Conservation (phyloP, 306 rosid species). For the Vigna unguiculata region DNA sequence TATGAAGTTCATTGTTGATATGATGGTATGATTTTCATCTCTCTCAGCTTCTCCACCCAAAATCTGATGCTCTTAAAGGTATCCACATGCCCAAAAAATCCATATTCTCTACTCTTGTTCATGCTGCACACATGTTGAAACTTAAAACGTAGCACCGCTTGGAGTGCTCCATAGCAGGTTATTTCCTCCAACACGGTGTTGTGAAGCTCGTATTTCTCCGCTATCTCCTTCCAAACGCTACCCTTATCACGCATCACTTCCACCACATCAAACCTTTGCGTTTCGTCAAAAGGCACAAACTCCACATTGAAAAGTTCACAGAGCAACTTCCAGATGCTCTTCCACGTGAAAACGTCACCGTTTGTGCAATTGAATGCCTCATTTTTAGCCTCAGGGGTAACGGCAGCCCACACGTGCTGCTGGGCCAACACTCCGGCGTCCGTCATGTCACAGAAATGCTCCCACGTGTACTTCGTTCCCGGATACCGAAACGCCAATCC, state of each 20-base stretch:
- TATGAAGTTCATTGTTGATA: neutral
- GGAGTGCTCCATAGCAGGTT: neutral
- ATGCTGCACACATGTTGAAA: slow-evolving; percentile 58
- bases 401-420: slow-evolving; percentile 61
- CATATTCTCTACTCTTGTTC: slow-evolving; percentile 53
- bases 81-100: slow-evolving; percentile 42
- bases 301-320: slow-evolving; percentile 39
- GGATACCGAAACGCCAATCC: slow-evolving; percentile 49
- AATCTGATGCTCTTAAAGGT: slow-evolving; percentile 45
- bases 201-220: slow-evolving; percentile 48
- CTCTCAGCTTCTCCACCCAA: slow-evolving; percentile 38
- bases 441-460: slow-evolving; percentile 56
- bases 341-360: slow-evolving; percentile 54
- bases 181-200: slow-evolving; percentile 51
- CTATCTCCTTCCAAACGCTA: slow-evolving; percentile 53
- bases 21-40: slow-evolving; percentile 55
- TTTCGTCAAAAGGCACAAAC: slow-evolving; percentile 45
- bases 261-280: slow-evolving; percentile 35
- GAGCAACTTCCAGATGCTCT: slow-evolving; percentile 43
- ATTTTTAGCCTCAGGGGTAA: slow-evolving; percentile 36
- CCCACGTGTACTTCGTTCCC: slow-evolving; percentile 51
- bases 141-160: slow-evolving; percentile 24
- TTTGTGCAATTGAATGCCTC: slow-evolving; percentile 56
- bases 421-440: slow-evolving; percentile 48
- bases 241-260: slow-evolving; percentile 51